Conservation (phyloP, 495 filamentous ascomycete genomes). For the Cairneyella variabilis region DNA sequence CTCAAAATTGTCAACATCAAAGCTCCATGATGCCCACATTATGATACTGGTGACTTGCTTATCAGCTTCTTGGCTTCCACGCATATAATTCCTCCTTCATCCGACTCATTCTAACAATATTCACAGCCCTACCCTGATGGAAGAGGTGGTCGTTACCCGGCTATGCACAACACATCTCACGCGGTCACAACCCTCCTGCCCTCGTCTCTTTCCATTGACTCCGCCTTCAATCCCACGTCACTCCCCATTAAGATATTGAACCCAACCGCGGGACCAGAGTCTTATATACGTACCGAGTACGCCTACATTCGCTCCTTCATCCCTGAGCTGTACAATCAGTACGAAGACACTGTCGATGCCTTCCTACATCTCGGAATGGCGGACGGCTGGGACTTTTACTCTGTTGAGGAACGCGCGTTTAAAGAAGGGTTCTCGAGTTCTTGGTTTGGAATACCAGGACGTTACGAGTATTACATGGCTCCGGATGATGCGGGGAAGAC, state of each 20-base stretch:
- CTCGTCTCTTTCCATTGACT: neutral
- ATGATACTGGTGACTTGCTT: too few species aligned
- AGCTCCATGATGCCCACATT: too few species aligned
- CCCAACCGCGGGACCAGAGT: neutral
- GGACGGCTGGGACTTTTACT: neutral
- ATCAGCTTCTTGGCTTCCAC: too few species aligned
- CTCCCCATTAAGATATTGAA: conserved; percentile 1
- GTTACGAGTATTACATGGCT: neutral
- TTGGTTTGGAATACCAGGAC: neutral
- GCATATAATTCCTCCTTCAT: too few species aligned
- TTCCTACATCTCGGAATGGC: neutral
- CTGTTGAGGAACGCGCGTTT: neutral
- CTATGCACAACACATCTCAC: neutral
- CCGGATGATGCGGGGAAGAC: conserved; percentile 3
- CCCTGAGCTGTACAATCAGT: neutral
- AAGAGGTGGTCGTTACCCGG: neutral
- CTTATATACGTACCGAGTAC: neutral
- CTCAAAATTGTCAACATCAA: too few species aligned
- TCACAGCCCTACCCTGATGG: neutral
- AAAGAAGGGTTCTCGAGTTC: neutral
- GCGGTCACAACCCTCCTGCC: neutral
- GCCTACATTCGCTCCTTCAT: neutral
- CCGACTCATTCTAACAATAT: neutral
- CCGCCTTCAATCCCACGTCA: neutral
- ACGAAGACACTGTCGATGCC: neutral